A percentile compares a stretch with the other conserved stretches of the same genome.
phyloP scores from a whole-genome alignment of 1,284 basidiomycete species.

The Irpex lacteus region DNA sequence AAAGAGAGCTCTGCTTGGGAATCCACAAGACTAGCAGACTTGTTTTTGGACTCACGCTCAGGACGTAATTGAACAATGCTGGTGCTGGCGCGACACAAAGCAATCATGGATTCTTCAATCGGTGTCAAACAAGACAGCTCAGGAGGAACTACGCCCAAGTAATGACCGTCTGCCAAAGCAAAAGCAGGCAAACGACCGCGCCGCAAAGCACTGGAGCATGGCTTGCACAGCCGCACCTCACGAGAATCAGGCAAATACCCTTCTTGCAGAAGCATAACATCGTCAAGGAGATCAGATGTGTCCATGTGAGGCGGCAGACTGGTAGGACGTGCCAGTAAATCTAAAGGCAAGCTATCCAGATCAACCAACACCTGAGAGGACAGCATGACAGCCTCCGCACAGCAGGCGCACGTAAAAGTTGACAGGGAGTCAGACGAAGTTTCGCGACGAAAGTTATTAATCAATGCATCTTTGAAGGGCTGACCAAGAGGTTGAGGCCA shows the following conservation, averaged over 20 bases:
- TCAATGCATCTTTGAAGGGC: background rate
- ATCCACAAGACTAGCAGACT: background rate
- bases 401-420: background rate
- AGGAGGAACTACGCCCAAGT: background rate
- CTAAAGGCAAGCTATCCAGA: background rate
- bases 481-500: background rate
- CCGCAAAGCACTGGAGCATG: background rate
- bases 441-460: background rate
- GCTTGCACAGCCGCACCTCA: background rate
- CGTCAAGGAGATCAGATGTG: background rate
- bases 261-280: background rate
- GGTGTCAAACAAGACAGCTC: background rate
- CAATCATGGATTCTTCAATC: background rate
- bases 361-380: background rate
- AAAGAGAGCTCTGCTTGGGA: background rate
- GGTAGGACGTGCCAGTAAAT: background rate
- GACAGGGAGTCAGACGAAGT: background rate
- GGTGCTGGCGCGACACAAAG: background rate
- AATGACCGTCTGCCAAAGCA: background rate
- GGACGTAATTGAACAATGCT: background rate
- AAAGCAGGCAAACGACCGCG: background rate
- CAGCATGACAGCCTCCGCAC: background rate
- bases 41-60: background rate
- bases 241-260: background rate
- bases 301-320: background rate